Evolutionary conservation across 495 filamentous ascomycete species (phyloP).

Genomic region (Xylaria cubensis): DNA sequence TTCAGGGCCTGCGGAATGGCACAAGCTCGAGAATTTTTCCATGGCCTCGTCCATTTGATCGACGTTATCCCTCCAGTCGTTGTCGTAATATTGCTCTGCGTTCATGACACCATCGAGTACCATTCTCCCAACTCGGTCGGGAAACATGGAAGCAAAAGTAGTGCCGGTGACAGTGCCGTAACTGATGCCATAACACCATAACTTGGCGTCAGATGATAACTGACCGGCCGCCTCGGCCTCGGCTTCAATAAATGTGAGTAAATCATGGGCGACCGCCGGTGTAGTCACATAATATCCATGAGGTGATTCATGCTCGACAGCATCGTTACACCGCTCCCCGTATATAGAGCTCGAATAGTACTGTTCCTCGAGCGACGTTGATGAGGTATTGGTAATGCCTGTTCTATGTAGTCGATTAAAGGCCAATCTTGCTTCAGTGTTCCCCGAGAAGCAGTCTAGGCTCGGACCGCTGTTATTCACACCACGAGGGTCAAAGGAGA

Average conservation of each 20-base stretch:
- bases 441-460: slow-evolving; percentile 40
- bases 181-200: slow-evolving; percentile 63
- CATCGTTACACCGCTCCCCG: slow-evolving; percentile 40
- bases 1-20: slow-evolving; percentile 33
- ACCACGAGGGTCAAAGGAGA: slow-evolving; percentile 45
- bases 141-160: slow-evolving; percentile 52
- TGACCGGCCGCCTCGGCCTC: slow-evolving; percentile 30
- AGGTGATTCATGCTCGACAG: slow-evolving; percentile 35
- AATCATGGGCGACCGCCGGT: slow-evolving; percentile 31
- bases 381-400: slow-evolving; percentile 52
- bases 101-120: slow-evolving; percentile 47
- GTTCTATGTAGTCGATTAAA: slow-evolving; percentile 50
- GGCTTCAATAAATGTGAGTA: slow-evolving; percentile 33
- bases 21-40: slow-evolving; percentile 28
- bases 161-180: slow-evolving; percentile 65
- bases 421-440: slow-evolving; percentile 47
- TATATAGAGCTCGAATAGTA: slow-evolving; percentile 46
- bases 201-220: slow-evolving; percentile 24
- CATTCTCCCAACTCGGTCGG: slow-evolving; percentile 44
- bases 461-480: slow-evolving; percentile 40
- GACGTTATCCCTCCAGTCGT: slow-evolving; percentile 27
- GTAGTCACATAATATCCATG: slow-evolving; percentile 35
- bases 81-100: slow-evolving; percentile 43
- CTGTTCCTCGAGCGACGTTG: slow-evolving; percentile 37
- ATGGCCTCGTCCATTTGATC: slow-evolving; percentile 30